phyloP scores from a whole-genome alignment of 495 filamentous ascomycete genomes.

The Penicillium turbatum region DNA sequence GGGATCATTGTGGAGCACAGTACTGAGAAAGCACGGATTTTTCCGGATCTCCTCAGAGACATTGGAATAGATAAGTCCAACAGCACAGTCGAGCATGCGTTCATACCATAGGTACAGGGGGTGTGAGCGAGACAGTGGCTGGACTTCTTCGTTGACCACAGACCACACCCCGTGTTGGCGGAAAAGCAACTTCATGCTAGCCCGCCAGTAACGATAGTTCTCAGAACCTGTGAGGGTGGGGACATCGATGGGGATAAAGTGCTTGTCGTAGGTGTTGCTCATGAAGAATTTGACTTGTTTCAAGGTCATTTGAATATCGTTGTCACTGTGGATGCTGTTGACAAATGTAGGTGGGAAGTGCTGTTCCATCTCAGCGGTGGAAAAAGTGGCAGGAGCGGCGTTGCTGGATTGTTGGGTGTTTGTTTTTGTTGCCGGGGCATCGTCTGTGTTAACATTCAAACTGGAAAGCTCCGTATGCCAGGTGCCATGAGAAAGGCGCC shows the following conservation, averaged over 20 bases:
- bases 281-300: conserved; percentile 8
- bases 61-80: conserved; percentile 7
- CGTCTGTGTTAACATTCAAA: no score
- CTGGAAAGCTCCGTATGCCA: no score
- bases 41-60: conserved; percentile 8
- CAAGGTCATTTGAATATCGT: no score
- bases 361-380: no score
- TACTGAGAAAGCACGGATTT: not conserved
- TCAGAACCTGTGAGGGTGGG: not conserved
- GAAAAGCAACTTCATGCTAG: not conserved
- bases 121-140: not conserved
- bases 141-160: not conserved
- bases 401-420: no score
- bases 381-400: no score
- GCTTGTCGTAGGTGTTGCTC: conserved; percentile 8
- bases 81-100: conserved; percentile 7
- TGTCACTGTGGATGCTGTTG: no score
- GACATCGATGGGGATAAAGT: conserved; percentile 5
- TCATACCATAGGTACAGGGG: conserved; percentile 7
- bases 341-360: no score
- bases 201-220: not conserved
- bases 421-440: no score
- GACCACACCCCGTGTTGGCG: conserved; percentile 15
- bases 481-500: no score
- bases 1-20: not conserved